Base-by-base conservation (phyloP, 176 grass and related monocot species). In the Cenchrus purpureus region DNA sequence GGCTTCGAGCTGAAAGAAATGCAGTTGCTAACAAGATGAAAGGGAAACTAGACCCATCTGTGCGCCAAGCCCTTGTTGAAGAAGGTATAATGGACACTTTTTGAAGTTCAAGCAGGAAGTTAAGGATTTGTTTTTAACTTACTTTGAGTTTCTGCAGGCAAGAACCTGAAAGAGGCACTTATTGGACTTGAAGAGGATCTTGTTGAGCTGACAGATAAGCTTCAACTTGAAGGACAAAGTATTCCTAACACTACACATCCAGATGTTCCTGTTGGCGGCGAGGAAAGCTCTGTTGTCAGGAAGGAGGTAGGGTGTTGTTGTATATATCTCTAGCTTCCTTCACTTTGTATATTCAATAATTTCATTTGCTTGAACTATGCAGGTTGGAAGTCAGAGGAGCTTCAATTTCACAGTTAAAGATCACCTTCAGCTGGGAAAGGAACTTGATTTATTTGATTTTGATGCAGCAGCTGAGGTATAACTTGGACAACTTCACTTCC, bases 381-480 rank as follows among this genome's bases (percentile, higher is more conserved):
- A 98, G 96, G 77, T 95, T 82, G 89, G 91, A 58, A 92, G 87
- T 84, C 87, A 86, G 75, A 94, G 76, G 82, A 90, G 81, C 49
- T 98, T 98, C 57, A 78, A n/a, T 73, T 98, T 98, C 88, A n/a
- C 71, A 42, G 74, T 94, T 49, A 98, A 92, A 85, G 92, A 98
- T 89, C 96, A 98, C 84, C 70, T 98, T 88, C 89, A 92, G 76
- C 77, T 98, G 68, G 96, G 96, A 83, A 95, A 95, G 76, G 91
- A 91, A 51, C 93, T 98, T 90, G 89, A 95, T 89, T 86, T 98
- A 50, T 92, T 98, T 87, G 93, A 98, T 87, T 95, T 98, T 86
- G 93, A 98, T 92, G 93, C 96, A 70, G 96, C 93, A 81, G 74
- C 93, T 56, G 93, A 98, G 93, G 96, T 98, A 93, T 77, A 78